A percentile compares a stretch with the other conserved stretches of the same genome.
Conservation (phyloP, 768 basidiomycete genomes). For the Chalciporus pseudorubinellus region DNA sequence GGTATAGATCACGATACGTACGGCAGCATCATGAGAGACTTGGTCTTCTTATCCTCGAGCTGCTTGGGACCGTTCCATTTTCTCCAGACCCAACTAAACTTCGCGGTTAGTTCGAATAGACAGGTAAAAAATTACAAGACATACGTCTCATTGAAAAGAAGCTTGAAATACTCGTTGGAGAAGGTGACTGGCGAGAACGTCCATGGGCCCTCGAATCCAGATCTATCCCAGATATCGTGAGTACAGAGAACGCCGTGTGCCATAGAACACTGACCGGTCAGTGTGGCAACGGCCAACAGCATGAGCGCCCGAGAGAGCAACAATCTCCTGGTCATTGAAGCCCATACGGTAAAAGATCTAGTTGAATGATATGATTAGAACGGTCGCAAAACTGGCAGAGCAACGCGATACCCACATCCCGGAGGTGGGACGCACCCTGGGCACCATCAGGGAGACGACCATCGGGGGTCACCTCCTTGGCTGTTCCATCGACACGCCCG, state of each 20-base stretch:
- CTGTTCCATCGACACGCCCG: slow-evolving; percentile 86
- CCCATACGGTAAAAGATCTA: slow-evolving; percentile 77
- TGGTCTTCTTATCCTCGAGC: slow-evolving; percentile 88
- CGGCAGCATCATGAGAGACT: slow-evolving; percentile 94
- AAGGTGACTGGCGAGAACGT: slow-evolving; percentile 90
- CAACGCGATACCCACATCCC: slow-evolving; percentile 49
- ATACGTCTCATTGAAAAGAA: slow-evolving; percentile 84
- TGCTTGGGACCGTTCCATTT: slow-evolving; percentile 96
- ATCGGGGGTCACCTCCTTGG: slow-evolving; percentile 73
- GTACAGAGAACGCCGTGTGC: neutral
- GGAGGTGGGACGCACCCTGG: slow-evolving; percentile 81
- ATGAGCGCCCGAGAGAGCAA: slow-evolving; percentile 91
- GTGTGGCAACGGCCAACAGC: slow-evolving; percentile 94
- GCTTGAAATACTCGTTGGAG: slow-evolving; percentile 83
- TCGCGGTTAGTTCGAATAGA: neutral
- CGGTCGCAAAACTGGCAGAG: too few relatives aligned
- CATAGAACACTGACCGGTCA: slow-evolving; percentile 49
- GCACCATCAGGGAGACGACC: slow-evolving; percentile 87
- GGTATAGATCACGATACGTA: slow-evolving; percentile 38
- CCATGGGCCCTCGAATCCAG: slow-evolving; percentile 90
- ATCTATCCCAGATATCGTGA: slow-evolving; percentile 35
- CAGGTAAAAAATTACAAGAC: slow-evolving; percentile 2
- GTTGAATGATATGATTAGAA: neutral
- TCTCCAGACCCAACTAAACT: slow-evolving; percentile 80
- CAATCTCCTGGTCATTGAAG: slow-evolving; percentile 97